A percentile compares a stretch with the other conserved stretches of the same genome.
These are phyloP conservation scores for Calonectria hawksworthii DNA, from an alignment of 2,329 filamentous ascomycete species.

Conservation along the genomic window DNA sequence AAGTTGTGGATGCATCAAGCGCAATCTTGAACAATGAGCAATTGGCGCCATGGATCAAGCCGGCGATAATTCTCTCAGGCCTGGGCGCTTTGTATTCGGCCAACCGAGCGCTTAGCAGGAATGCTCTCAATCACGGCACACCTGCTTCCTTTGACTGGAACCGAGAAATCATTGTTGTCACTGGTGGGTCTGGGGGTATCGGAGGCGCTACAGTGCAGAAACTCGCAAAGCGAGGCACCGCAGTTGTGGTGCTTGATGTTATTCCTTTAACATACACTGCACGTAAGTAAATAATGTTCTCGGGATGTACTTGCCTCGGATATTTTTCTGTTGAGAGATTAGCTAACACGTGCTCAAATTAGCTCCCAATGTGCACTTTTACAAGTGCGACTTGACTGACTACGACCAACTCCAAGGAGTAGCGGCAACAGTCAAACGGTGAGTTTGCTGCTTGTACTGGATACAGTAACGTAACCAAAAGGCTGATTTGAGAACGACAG, in stretches of 20 bases:
- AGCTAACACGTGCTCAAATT: not conserved
- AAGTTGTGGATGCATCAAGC: not conserved
- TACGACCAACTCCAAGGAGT: not conserved
- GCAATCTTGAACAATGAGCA: not conserved
- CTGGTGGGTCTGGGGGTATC: not conserved
- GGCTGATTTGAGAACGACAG: not conserved
- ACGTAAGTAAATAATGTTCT: not conserved
- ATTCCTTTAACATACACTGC: not conserved
- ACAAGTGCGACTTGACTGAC: not conserved
- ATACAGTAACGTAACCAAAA: too few species aligned
- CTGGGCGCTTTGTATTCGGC: not conserved
- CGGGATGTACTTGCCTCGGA: not conserved
- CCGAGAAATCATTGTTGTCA: not conserved
- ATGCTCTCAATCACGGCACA: not conserved
- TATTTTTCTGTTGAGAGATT: too few species aligned
- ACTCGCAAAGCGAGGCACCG: not conserved
- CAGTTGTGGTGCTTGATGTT: not conserved
- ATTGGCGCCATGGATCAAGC: not conserved
- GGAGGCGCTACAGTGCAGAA: not conserved
- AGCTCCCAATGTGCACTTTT: not conserved
- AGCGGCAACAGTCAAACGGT: not conserved
- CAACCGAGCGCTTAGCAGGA: not conserved
- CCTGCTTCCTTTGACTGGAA: not conserved
- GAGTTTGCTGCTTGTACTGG: not conserved
- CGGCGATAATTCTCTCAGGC: not conserved